Evolutionary conservation across 148 eudicot species (phyloP).

Genomic region (Cornus florida): DNA sequence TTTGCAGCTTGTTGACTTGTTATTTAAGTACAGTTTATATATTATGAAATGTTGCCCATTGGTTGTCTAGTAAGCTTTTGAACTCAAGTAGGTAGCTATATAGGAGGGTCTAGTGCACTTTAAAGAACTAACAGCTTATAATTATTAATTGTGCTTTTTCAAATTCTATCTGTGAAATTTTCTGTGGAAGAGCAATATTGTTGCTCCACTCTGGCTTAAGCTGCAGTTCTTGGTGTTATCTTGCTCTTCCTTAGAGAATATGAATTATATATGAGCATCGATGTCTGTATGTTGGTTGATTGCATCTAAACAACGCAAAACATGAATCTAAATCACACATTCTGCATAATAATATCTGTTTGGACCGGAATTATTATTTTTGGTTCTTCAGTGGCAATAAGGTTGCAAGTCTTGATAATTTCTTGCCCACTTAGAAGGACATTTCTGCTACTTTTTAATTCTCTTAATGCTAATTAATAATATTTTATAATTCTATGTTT

Average conservation of each 20-base stretch:
- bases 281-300: not conserved
- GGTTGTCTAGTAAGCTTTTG: not conserved
- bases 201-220: not conserved
- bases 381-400: not conserved
- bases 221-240: not conserved
- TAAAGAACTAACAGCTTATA: not conserved
- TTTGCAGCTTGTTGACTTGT: not conserved
- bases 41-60: not conserved
- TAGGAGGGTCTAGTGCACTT: not conserved
- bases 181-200: not conserved
- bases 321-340: not conserved
- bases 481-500: too few species aligned
- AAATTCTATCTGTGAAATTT: not conserved
- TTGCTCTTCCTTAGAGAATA: not conserved
- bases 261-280: not conserved
- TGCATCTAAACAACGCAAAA: not conserved
- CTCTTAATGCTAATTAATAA: not conserved
- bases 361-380: not conserved
- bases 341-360: not conserved
- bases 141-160: not conserved
- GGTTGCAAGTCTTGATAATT: not conserved
- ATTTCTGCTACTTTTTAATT: not conserved
- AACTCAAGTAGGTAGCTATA: not conserved
- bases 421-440: not conserved
- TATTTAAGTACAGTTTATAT: not conserved